These are phyloP conservation scores for Larix kaempferi DNA, from an alignment of 75 land plant species.

Conservation along the genomic window DNA sequence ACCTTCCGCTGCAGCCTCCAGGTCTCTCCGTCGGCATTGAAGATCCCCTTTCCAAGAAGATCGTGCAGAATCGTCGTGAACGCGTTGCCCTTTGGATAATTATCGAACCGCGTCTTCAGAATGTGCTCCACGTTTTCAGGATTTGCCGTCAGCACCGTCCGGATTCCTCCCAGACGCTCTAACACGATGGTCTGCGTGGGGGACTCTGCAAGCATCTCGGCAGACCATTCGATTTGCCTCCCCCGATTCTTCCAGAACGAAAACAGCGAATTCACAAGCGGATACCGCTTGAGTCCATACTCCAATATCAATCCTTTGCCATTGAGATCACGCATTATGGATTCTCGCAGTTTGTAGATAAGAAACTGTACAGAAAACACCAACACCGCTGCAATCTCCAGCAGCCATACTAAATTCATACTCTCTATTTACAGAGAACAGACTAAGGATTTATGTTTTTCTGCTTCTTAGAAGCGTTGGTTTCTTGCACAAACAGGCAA, in stretches of 20 bases:
- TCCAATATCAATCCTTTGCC: no score
- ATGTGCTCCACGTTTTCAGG: conserved; percentile 27
- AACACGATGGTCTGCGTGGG: conserved; percentile 12
- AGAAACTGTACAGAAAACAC: no score
- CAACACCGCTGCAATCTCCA: no score
- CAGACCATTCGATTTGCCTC: conserved; percentile 3
- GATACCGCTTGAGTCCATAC: background rate
- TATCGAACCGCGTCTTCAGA: conserved; percentile 18
- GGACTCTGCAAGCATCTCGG: conserved; percentile 5
- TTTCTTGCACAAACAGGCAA: no score
- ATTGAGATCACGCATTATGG: no score
- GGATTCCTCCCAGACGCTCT: conserved; percentile 4
- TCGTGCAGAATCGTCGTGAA: background rate
- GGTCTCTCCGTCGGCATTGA: conserved; percentile 21
- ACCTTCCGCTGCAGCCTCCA: conserved; percentile 27
- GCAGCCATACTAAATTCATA: no score
- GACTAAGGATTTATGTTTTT: no score
- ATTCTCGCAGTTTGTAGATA: no score
- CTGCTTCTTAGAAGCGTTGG: no score
- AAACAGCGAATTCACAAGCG: background rate
- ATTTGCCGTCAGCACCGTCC: conserved; percentile 8
- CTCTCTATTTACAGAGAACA: no score
- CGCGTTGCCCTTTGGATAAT: conserved; percentile 12
- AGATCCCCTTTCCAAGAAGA: conserved; percentile 23
- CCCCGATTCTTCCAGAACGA: background rate